These are phyloP conservation scores for Phallus indusiatus DNA, from an alignment of 768 basidiomycete genomes.

Conservation along the genomic window DNA sequence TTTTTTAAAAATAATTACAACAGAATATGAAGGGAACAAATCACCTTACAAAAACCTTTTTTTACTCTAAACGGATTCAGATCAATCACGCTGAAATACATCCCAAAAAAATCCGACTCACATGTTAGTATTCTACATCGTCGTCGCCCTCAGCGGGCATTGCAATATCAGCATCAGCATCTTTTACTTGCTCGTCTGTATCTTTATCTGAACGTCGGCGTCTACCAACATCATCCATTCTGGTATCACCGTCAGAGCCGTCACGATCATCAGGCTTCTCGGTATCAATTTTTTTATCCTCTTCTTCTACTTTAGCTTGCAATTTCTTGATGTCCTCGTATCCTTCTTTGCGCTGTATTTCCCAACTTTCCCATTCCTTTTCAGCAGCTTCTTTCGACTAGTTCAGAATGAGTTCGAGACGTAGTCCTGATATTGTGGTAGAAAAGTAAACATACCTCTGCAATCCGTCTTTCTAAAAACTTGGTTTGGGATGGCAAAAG, in stretches of 20 bases:
- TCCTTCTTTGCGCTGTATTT: slow-evolving; percentile 45
- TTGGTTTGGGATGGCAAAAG: slow-evolving; percentile 61
- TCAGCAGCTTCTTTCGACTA: slow-evolving; percentile 56
- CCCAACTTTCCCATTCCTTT: slow-evolving; percentile 61
- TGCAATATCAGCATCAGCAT: slow-evolving; percentile 23
- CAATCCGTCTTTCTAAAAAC: slow-evolving; percentile 52
- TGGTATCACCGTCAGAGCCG: background rate
- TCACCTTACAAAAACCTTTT: background rate
- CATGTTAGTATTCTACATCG: slow-evolving; percentile 60
- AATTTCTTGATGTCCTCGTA: slow-evolving; percentile 54
- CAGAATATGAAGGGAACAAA: background rate
- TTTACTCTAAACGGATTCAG: too few species aligned
- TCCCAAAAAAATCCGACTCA: background rate
- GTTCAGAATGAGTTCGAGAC: background rate
- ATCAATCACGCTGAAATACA: background rate
- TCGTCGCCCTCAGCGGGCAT: slow-evolving; percentile 70
- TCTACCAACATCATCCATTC: slow-evolving; percentile 2
- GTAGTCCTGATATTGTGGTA: background rate
- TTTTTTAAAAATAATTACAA: background rate
- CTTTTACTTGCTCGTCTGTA: slow-evolving; percentile 12
- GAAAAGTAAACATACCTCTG: slow-evolving; percentile 36
- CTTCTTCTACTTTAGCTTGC: slow-evolving; percentile 56
- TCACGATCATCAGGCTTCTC: slow-evolving; percentile 8
- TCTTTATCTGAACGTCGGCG: slow-evolving; percentile 1
- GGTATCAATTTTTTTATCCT: slow-evolving; percentile 38